Evolutionary conservation across 345 rosid species (phyloP).

Genomic region (Sonneratia caseolaris): DNA sequence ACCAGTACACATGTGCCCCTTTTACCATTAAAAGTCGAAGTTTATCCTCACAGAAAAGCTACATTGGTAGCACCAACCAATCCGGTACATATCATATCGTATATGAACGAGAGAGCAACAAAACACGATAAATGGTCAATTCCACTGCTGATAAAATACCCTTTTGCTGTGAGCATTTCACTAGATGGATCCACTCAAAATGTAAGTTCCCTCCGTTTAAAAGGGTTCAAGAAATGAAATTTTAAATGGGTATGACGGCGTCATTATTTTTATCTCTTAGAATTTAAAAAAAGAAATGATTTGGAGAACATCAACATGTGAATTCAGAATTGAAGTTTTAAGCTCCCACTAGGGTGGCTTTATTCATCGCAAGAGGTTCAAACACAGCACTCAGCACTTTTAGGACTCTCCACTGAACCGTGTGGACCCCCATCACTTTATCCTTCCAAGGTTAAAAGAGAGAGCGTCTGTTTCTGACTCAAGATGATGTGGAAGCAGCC

Average conservation of each 20-base stretch:
- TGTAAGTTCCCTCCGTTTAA: too few relatives aligned
- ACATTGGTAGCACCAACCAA: neutral
- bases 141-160: too few relatives aligned
- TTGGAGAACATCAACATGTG: constrained; percentile 7
- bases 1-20: neutral
- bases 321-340: constrained; percentile 9
- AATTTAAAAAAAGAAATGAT: too few relatives aligned
- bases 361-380: constrained; percentile 11
- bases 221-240: too few relatives aligned
- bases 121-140: too few relatives aligned
- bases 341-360: constrained; percentile 13
- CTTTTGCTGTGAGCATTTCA: too few relatives aligned
- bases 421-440: constrained; percentile 18
- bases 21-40: neutral
- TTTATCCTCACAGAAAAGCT: neutral
- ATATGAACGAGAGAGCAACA: too few relatives aligned
- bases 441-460: constrained; percentile 3
- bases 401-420: constrained; percentile 1
- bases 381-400: constrained; percentile 17
- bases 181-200: too few relatives aligned
- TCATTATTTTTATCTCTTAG: too few relatives aligned
- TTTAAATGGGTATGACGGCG: too few relatives aligned
- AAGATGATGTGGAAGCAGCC: constrained; percentile 32
- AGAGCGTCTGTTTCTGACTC: constrained; percentile 49
- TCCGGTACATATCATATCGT: neutral